These are phyloP conservation scores for Nannizzia gypsea DNA, from an alignment of 2,329 filamentous ascomycete genomes.

Conservation along the genomic window DNA sequence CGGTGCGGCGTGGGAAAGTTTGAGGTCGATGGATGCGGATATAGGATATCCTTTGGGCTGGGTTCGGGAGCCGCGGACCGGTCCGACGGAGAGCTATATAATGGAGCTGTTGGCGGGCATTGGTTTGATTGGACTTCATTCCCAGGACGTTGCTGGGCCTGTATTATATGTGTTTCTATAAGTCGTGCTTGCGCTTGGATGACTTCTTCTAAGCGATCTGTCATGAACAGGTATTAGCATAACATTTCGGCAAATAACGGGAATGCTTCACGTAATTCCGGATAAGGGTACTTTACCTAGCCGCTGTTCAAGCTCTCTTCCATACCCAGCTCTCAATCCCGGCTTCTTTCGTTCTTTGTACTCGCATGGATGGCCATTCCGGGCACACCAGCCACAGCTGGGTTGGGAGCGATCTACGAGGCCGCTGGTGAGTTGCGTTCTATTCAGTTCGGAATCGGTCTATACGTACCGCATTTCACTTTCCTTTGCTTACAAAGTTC, in stretches of 20 bases:
- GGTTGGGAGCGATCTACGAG: constrained; percentile 41
- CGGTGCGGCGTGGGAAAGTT: constrained; percentile 37
- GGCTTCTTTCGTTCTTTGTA: constrained; percentile 62
- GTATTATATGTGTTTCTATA: constrained; percentile 45
- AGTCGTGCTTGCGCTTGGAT: constrained; percentile 55
- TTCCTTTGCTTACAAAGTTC: constrained; percentile 26
- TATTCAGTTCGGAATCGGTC: not conserved
- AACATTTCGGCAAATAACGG: not conserved
- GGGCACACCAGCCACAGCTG: constrained; percentile 59
- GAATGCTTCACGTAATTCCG: not conserved
- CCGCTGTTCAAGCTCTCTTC: constrained; percentile 60
- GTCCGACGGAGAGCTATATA: constrained; percentile 39
- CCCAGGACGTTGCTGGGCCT: not conserved
- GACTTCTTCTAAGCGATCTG: constrained; percentile 55
- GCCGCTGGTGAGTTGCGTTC: not conserved
- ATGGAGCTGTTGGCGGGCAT: constrained; percentile 13
- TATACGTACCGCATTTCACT: constrained; percentile 24
- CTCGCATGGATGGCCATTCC: constrained; percentile 54
- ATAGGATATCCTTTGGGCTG: constrained; percentile 49
- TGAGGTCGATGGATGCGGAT: constrained; percentile 48
- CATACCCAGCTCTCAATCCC: constrained; percentile 54
- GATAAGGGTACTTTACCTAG: constrained; percentile 31
- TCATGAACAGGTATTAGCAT: not conserved
- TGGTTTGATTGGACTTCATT: constrained; percentile 3
- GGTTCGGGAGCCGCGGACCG: constrained; percentile 42